Conservation (phyloP, 139 green algal species). For the Tetradesmus lagerheimii region DNA sequence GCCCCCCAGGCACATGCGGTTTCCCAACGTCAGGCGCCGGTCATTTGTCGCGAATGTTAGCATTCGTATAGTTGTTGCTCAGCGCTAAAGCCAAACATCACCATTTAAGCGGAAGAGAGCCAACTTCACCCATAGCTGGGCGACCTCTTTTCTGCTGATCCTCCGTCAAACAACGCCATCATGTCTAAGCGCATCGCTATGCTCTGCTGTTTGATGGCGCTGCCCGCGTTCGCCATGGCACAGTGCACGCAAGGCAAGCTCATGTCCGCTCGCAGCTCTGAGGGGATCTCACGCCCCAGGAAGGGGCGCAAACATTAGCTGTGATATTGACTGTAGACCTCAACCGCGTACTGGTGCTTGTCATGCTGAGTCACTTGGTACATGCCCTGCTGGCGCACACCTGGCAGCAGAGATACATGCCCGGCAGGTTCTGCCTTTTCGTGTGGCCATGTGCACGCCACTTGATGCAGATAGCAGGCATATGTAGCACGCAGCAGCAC, state of each 20-base stretch:
- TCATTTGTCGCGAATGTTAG: no score
- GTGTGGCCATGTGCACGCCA: neutral
- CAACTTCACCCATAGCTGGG: neutral
- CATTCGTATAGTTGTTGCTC: no score
- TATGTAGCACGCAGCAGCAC: no score
- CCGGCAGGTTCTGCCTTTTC: neutral
- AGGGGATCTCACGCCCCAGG: neutral
- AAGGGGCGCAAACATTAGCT: neutral
- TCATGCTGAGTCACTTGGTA: neutral
- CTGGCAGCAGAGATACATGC: neutral
- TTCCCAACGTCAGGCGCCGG: no score
- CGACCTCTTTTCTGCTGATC: neutral
- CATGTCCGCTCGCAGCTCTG: neutral
- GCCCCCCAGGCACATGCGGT: no score
- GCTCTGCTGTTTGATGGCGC: neutral
- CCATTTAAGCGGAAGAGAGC: neutral
- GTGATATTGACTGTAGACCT: neutral
- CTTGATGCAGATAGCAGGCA: neutral
- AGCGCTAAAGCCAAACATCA: neutral
- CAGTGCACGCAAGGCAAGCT: neutral
- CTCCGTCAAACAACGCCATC: neutral
- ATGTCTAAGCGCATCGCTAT: neutral
- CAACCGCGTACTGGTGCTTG: neutral
- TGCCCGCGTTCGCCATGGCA: neutral
- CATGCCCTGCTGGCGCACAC: neutral